Evolutionary conservation across 495 filamentous ascomycete species (phyloP).

Genomic region (Penicillium taxi): DNA sequence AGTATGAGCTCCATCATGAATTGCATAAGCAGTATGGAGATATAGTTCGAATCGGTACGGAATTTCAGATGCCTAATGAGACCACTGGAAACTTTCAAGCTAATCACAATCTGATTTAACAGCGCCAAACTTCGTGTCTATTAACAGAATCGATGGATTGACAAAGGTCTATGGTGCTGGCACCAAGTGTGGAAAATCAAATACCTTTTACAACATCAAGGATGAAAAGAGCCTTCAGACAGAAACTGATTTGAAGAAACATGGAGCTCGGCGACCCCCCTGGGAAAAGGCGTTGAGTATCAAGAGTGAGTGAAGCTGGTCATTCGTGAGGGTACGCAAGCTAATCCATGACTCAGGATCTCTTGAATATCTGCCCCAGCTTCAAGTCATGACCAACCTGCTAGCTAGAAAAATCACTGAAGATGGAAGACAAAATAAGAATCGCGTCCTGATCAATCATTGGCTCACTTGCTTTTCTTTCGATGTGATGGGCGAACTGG

Average conservation of each 20-base stretch:
- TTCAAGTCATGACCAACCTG: background rate
- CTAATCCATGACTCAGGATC: background rate
- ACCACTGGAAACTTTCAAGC: background rate
- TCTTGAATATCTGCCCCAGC: constrained; percentile 1
- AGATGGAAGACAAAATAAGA: background rate
- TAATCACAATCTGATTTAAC: background rate
- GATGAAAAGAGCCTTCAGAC: constrained; percentile 2
- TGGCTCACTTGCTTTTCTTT: constrained; percentile 3
- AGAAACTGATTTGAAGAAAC: constrained; percentile 1
- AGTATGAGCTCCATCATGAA: constrained; percentile 3
- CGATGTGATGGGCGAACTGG: constrained; percentile 3
- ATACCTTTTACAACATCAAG: constrained; percentile 1
- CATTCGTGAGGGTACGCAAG: background rate
- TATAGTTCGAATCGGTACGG: constrained; percentile 3
- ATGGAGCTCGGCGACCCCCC: background rate
- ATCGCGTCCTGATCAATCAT: constrained; percentile 1
- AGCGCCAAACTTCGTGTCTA: constrained; percentile 3
- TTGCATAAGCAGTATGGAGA: constrained; percentile 2
- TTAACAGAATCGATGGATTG: background rate
- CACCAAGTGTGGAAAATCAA: constrained; percentile 2
- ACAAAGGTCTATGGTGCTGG: background rate
- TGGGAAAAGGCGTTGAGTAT: constrained; percentile 3
- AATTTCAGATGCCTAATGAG: no score
- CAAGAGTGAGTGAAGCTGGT: background rate
- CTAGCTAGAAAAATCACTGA: background rate